Evolutionary conservation across 306 rosid species (phyloP), one percentile per base, ranked within the genome.

Genomic region (Prunus mira): DNA sequence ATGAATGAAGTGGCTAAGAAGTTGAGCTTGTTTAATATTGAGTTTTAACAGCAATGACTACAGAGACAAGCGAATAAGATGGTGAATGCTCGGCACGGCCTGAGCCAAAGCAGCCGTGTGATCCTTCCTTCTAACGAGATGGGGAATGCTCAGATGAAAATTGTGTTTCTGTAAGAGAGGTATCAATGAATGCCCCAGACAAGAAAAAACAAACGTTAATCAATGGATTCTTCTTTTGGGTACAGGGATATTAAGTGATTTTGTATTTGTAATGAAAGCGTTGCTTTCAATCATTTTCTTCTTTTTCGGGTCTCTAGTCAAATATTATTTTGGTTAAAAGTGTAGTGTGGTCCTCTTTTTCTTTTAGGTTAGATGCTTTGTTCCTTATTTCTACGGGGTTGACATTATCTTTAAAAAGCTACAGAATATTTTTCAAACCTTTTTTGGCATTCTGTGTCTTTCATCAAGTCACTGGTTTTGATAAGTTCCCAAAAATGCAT

Each of bases 1-100:
- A 62, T 84, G 85, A 79, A 73, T 79, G 82, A 81, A 65, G 51
- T 81, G 73, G 73, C 82, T 74, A 65, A 71, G 24, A 86, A 60
- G 79, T 77, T 79, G 43, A 75, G 78, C 19, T 57, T 84, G 78
- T 72, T 65, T 19, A 75, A 19, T 65, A 54, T 45, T 73, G 79
- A 62, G 66, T 50, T 52, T 41, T 47, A 74, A 20, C 78, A 28
- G 47, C 69, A 63, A 27, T 30, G 41, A 49, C 34, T 30, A 17
- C 66, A 47, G 25, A 28, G 64, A 73, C 72, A 20, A 28, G 41
- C 41, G 41, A 34, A 34, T 34, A 19, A 28, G 43, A 47, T 25
- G 24, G 58, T 6, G 41, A 30, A 15, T 4, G 15, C 19, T 47
- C 25, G 5, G 38, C 4, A 15, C 14, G 30, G 24, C 43, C 15